A percentile compares a stretch with the other conserved stretches of the same genome.
These are phyloP conservation scores for Aphanomyces cochlioides DNA, from an alignment of 352 stramenopile genomes.

Conservation along the genomic window DNA sequence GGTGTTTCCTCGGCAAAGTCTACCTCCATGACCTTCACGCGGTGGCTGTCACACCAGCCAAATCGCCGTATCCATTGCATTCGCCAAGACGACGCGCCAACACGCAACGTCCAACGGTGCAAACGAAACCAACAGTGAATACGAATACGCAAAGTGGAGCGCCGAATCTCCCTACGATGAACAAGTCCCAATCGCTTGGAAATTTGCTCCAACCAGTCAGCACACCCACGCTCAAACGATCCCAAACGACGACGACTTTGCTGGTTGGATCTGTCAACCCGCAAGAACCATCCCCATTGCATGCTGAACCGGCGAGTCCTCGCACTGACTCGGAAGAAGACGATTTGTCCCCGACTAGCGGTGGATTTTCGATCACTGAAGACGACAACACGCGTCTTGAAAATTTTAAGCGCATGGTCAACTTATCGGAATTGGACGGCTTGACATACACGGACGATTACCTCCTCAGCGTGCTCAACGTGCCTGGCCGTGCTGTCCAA, in stretches of 20 bases:
- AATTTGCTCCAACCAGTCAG: background rate
- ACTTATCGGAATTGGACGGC: constrained; percentile 8
- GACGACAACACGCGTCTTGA: constrained; percentile 13
- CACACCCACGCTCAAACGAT: background rate
- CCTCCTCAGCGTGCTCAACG: constrained; percentile 50
- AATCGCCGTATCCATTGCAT: constrained; percentile 15
- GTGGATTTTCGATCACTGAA: background rate
- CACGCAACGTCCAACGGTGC: background rate
- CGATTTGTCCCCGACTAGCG: background rate
- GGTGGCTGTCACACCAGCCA: constrained; percentile 14
- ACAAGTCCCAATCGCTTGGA: background rate
- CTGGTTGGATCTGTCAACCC: background rate
- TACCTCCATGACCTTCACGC: constrained; percentile 27
- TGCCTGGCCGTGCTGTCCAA: constrained; percentile 51
- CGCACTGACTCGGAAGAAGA: constrained; percentile 1
- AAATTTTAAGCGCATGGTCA: constrained; percentile 22
- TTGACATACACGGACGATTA: constrained; percentile 52
- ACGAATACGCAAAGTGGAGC: background rate
- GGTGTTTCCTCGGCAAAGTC: constrained; percentile 30
- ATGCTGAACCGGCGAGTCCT: constrained; percentile 5
- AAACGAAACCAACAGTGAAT: background rate
- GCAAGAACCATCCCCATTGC: background rate
- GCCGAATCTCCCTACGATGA: background rate
- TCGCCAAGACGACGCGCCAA: background rate
- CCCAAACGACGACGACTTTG: background rate